Percentiles rank a stretch among this genome's conserved stretches.
Conservation (phyloP, 371 early-diverging fungal species). For the Mortierella sp. region DNA sequence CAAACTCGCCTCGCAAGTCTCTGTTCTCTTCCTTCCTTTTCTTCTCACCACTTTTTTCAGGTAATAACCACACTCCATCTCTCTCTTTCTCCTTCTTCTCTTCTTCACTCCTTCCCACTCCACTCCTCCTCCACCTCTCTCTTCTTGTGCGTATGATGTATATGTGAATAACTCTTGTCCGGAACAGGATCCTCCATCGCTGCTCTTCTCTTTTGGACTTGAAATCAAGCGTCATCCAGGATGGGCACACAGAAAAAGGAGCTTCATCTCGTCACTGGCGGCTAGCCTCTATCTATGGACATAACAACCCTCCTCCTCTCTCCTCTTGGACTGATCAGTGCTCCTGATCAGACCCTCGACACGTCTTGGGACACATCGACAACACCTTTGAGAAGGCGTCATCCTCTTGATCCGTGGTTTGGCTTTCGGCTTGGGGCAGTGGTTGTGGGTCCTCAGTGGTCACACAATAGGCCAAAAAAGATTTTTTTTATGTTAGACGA, state of each 20-base stretch:
- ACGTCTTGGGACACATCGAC: background rate
- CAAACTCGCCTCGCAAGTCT: conserved; percentile 8
- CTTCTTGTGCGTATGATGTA: conserved; percentile 9
- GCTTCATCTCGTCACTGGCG: background rate
- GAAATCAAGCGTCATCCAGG: conserved; percentile 12
- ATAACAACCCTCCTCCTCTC: background rate
- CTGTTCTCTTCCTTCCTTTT: background rate
- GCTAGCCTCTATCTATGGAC: background rate
- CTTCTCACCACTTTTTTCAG: background rate
- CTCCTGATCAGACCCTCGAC: background rate
- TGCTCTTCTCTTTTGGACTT: background rate
- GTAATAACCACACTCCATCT: background rate
- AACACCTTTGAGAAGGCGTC: background rate
- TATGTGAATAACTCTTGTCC: background rate
- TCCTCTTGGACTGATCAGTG: background rate
- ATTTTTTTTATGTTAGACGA: background rate
- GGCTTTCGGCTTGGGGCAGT: background rate
- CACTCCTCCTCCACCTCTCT: background rate
- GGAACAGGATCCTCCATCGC: conserved; percentile 12
- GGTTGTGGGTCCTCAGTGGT: background rate
- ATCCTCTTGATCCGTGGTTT: background rate
- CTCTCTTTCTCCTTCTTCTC: conserved; percentile 5
- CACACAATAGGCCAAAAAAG: background rate
- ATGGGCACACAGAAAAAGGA: background rate
- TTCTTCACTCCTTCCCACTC: background rate